phyloP scores from a whole-genome alignment of 2,329 filamentous ascomycete genomes.

The Diaporthe sp. region DNA sequence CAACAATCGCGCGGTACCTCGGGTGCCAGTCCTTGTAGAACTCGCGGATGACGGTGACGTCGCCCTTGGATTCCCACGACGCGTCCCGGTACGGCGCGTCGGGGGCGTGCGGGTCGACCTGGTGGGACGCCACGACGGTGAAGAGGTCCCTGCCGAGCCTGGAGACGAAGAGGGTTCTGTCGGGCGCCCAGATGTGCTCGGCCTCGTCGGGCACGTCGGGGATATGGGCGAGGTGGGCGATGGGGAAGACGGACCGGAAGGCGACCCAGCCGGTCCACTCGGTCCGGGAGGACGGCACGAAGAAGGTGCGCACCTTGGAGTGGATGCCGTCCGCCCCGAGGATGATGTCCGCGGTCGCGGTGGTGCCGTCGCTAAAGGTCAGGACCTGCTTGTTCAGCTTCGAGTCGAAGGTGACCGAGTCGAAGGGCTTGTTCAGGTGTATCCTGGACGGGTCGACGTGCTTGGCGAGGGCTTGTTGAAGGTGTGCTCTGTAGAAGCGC shows the following conservation, averaged over 20 bases:
- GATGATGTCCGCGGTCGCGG: constrained; percentile 60
- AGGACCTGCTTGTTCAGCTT: constrained; percentile 50
- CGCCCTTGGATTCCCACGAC: constrained; percentile 56
- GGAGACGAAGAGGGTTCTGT: constrained; percentile 59
- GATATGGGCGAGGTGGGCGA: constrained; percentile 56
- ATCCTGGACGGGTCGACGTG: constrained; percentile 59
- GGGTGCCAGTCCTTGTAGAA: constrained; percentile 60
- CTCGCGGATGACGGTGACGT: constrained; percentile 53
- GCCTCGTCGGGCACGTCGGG: constrained; percentile 57
- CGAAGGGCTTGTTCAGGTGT: constrained; percentile 59
- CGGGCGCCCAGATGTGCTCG: constrained; percentile 59
- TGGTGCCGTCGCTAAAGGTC: constrained; percentile 63
- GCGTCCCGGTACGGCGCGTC: constrained; percentile 50
- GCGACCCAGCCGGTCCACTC: constrained; percentile 60
- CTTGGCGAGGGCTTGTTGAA: constrained; percentile 62
- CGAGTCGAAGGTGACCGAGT: constrained; percentile 51
- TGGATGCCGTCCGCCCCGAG: constrained; percentile 69
- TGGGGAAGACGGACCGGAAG: constrained; percentile 60
- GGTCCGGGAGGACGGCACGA: constrained; percentile 57
- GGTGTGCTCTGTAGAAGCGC: constrained; percentile 62
- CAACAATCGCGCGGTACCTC: constrained; percentile 55
- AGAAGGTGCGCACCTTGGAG: constrained; percentile 59
- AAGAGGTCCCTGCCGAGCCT: constrained; percentile 57
- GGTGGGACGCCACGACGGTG: constrained; percentile 59
- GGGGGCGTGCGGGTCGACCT: constrained; percentile 52